These are phyloP conservation scores for Beta corolliflora DNA, from an alignment of 179 eudicot genomes.

Conservation along the genomic window DNA sequence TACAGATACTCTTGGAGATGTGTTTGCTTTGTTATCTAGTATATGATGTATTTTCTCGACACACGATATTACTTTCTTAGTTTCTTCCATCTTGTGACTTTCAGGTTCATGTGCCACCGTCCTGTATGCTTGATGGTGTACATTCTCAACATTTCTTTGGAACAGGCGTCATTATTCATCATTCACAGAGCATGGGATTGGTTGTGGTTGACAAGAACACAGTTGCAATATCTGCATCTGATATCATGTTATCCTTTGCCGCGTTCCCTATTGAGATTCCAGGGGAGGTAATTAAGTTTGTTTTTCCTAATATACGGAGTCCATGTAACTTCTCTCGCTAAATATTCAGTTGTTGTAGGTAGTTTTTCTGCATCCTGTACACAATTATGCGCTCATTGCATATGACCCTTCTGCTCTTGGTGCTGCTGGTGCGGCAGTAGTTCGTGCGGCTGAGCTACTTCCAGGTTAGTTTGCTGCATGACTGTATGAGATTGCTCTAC, in stretches of 20 bases:
- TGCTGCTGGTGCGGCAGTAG: slow-evolving; percentile 71
- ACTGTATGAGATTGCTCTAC: neutral
- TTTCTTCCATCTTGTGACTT: slow-evolving; percentile 18
- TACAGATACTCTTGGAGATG: neutral
- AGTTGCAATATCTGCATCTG: slow-evolving; percentile 85
- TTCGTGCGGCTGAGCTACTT: slow-evolving; percentile 91
- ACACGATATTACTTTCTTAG: neutral
- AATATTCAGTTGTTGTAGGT: slow-evolving; percentile 48
- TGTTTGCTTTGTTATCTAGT: neutral
- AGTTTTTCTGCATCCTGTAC: slow-evolving; percentile 94
- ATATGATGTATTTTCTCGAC: neutral
- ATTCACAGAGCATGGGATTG: slow-evolving; percentile 81
- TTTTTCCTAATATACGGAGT: neutral
- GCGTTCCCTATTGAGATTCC: slow-evolving; percentile 96
- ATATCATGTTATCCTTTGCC: slow-evolving; percentile 93
- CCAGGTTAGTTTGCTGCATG: slow-evolving; percentile 55
- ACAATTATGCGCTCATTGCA: slow-evolving; percentile 90
- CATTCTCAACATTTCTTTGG: slow-evolving; percentile 93
- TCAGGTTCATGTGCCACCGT: slow-evolving; percentile 96
- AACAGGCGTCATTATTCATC: slow-evolving; percentile 85
- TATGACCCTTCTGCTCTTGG: slow-evolving; percentile 94
- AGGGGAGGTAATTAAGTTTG: slow-evolving; percentile 64
- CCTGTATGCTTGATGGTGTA: slow-evolving; percentile 98
- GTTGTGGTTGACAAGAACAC: slow-evolving; percentile 97
- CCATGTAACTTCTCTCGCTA: slow-evolving; percentile 8